A percentile compares a stretch with the other conserved stretches of the same genome.
These are phyloP conservation scores for Canavalia ensiformis DNA, from an alignment of 306 rosid species.

Conservation along the genomic window DNA sequence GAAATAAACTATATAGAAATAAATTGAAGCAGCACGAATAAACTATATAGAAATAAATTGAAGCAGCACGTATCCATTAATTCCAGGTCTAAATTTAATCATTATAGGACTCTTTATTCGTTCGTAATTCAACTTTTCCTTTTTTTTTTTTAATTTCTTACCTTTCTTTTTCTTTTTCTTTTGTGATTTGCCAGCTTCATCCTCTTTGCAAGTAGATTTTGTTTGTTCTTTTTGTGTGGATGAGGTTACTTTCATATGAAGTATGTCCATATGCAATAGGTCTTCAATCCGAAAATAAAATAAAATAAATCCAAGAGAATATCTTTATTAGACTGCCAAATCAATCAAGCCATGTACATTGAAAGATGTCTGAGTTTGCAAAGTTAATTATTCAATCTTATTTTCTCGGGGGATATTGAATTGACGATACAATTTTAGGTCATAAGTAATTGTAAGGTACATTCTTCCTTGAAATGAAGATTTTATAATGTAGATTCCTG, in stretches of 20 bases:
- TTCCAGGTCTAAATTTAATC: slow-evolving; percentile 2
- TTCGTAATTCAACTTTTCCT: not conserved
- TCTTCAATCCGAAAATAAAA: not conserved
- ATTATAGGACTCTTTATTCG: not conserved
- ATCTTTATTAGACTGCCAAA: slow-evolving; percentile 5
- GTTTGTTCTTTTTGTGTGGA: not conserved
- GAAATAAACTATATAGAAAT: no score
- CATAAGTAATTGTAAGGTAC: not conserved
- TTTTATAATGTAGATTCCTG: not conserved
- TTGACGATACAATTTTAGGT: not conserved
- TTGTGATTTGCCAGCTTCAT: not conserved
- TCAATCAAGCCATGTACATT: slow-evolving; percentile 1
- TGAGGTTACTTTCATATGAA: slow-evolving; percentile 18
- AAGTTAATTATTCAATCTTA: slow-evolving; percentile 10
- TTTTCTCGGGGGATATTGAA: not conserved
- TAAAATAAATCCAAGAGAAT: not conserved
- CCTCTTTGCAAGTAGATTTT: not conserved
- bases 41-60: not conserved
- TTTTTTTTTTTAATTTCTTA: not conserved
- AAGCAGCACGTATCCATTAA: not conserved
- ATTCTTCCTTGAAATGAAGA: not conserved
- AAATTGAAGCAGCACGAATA: no score
- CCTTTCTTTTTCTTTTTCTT: not conserved
- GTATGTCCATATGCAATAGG: not conserved
- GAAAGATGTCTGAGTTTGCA: not conserved